Conservation (phyloP, 805 yeast genomes). For the Starmera caribaea region DNA sequence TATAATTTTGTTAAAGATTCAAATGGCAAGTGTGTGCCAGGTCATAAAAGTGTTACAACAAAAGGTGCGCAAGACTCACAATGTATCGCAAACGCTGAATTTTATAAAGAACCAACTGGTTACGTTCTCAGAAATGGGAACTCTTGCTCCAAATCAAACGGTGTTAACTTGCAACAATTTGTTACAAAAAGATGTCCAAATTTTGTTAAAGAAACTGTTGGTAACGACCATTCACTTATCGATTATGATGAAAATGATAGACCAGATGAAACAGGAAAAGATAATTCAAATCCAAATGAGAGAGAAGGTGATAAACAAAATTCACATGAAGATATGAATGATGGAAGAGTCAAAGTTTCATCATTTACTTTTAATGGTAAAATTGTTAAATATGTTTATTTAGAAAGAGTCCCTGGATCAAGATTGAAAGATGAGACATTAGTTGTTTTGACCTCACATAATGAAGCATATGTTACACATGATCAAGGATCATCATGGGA, state of each 20-base stretch:
- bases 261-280: constrained; percentile 20
- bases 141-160: constrained; percentile 27
- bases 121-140: constrained; percentile 36
- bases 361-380: constrained; percentile 40
- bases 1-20: constrained; percentile 32
- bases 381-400: constrained; percentile 47
- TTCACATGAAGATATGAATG: constrained; percentile 24
- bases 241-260: constrained; percentile 18
- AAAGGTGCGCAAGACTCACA: constrained; percentile 13
- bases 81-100: constrained; percentile 20
- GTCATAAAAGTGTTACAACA: constrained; percentile 11
- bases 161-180: constrained; percentile 10
- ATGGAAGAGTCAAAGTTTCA: constrained; percentile 24
- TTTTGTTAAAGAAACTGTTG: constrained; percentile 5
- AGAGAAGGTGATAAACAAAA: constrained; percentile 26
- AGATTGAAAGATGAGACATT: constrained; percentile 52
- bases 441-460: constrained; percentile 44
- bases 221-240: constrained; percentile 11
- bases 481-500: constrained; percentile 32
- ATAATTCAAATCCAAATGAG: constrained; percentile 18
- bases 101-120: constrained; percentile 22
- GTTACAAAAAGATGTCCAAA: constrained; percentile 12
- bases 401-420: constrained; percentile 32
- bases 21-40: constrained; percentile 40
- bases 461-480: constrained; percentile 53